Evolutionary conservation across 305 asterid genomes (phyloP).

Genomic region (Salvia sclarea): DNA sequence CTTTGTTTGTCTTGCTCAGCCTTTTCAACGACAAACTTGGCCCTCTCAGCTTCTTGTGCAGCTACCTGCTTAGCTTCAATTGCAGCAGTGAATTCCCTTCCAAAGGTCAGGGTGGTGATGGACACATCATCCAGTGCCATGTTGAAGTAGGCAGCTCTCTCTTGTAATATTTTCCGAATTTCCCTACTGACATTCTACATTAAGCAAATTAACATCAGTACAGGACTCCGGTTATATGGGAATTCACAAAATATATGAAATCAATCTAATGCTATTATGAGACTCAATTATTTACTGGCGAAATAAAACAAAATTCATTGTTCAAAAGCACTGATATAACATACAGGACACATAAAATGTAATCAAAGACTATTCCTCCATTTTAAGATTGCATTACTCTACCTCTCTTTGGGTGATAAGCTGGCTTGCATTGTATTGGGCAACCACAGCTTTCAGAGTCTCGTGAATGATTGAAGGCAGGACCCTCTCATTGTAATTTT

Average conservation of each 20-base stretch:
- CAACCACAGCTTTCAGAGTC: conserved; percentile 92
- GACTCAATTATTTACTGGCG: neutral
- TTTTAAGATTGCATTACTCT: neutral
- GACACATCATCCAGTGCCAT: conserved; percentile 95
- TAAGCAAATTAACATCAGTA: conserved; percentile 3
- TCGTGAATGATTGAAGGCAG: conserved; percentile 90
- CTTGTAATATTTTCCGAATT: conserved; percentile 76
- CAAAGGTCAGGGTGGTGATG: conserved; percentile 80
- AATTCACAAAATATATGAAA: neutral
- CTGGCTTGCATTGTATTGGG: conserved; percentile 96
- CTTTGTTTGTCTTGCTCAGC: conserved; percentile 96
- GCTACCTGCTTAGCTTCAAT: conserved; percentile 97
- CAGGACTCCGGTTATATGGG: neutral
- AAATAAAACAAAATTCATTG: neutral
- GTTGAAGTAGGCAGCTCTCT: conserved; percentile 87
- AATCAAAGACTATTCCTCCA: neutral
- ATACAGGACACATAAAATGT: neutral
- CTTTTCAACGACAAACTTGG: conserved; percentile 91
- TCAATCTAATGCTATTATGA: conserved; percentile 1
- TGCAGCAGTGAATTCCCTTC: conserved; percentile 90
- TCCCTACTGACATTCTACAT: conserved; percentile 85
- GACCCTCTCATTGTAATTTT: conserved; percentile 87
- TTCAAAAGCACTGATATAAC: neutral
- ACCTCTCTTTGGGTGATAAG: conserved; percentile 99
- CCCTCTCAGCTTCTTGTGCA: conserved; percentile 98